Evolutionary conservation across 345 rosid species (phyloP).

Genomic region (Viola odorata): DNA sequence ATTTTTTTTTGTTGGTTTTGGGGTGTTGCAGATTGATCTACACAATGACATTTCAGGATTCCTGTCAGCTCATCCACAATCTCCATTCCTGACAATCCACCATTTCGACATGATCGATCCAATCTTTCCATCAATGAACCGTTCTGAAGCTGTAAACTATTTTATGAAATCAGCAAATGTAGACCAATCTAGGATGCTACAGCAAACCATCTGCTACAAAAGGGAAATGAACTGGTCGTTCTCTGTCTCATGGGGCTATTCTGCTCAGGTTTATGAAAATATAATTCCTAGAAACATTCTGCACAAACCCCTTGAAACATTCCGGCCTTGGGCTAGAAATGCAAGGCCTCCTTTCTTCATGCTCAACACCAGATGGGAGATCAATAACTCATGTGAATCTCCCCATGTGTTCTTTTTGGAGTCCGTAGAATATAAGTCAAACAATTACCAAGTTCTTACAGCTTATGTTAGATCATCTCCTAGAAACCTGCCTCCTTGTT

Average conservation of each 20-base stretch:
- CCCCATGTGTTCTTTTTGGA: conserved; percentile 63
- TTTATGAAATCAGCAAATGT: conserved; percentile 51
- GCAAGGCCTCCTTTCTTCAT: conserved; percentile 34
- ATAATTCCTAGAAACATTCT: conserved; percentile 49
- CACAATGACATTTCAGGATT: conserved; percentile 57
- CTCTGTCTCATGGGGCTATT: conserved; percentile 69
- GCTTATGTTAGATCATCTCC: conserved; percentile 27
- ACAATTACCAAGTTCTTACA: conserved; percentile 22
- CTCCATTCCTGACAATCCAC: conserved; percentile 54
- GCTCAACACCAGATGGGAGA: conserved; percentile 40
- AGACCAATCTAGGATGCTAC: conserved; percentile 51
- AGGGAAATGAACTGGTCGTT: conserved; percentile 50
- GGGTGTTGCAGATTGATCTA: conserved; percentile 48
- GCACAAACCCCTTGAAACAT: conserved; percentile 46
- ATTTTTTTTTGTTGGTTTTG: neutral
- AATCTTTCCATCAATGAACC: conserved; percentile 52
- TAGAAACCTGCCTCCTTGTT: conserved; percentile 36
- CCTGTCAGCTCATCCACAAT: conserved; percentile 56
- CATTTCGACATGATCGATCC: conserved; percentile 56
- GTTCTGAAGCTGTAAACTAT: conserved; percentile 36
- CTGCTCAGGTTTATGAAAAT: conserved; percentile 53
- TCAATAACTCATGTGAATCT: conserved; percentile 42
- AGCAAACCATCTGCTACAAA: conserved; percentile 65
- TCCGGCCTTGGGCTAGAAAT: conserved; percentile 33
- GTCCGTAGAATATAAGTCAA: conserved; percentile 24